A percentile compares a stretch with the other conserved stretches of the same genome.
Evolutionary conservation across 495 filamentous ascomycete genomes (phyloP).

Genomic region (Penicillium lividum): DNA sequence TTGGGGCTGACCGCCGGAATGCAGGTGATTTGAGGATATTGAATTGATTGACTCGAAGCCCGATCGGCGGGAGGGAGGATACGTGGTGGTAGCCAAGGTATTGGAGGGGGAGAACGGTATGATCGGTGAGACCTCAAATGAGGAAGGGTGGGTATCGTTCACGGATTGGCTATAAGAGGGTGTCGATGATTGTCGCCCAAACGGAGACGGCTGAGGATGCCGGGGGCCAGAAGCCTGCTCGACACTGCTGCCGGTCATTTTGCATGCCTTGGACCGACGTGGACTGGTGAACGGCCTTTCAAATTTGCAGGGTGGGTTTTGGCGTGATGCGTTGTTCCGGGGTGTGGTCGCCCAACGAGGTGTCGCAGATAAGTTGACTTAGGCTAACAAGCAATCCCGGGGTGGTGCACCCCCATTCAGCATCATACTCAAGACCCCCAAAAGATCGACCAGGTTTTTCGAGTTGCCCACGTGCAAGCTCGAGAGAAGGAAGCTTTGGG

Average conservation of each 20-base stretch:
- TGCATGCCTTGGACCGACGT: slow-evolving; percentile 44
- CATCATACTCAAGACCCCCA: slow-evolving; percentile 39
- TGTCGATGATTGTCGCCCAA: slow-evolving; percentile 43
- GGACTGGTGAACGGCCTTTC: slow-evolving; percentile 37
- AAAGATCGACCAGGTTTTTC: background rate
- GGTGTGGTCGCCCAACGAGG: slow-evolving; percentile 39
- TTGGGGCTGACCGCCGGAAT: slow-evolving; percentile 16
- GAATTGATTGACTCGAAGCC: slow-evolving; percentile 24
- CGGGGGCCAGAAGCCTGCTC: slow-evolving; percentile 43
- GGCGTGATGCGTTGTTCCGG: slow-evolving; percentile 49
- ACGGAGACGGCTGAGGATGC: slow-evolving; percentile 34
- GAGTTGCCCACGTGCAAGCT: background rate
- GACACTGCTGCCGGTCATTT: slow-evolving; percentile 50
- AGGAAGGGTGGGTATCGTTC: slow-evolving; percentile 22
- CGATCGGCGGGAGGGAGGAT: slow-evolving; percentile 24
- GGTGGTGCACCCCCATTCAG: slow-evolving; percentile 42
- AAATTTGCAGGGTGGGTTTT: slow-evolving; percentile 30
- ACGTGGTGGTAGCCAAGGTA: slow-evolving; percentile 30
- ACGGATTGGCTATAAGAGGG: slow-evolving; percentile 32
- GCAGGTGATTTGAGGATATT: slow-evolving; percentile 26
- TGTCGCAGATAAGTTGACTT: slow-evolving; percentile 38
- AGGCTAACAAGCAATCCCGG: slow-evolving; percentile 46
- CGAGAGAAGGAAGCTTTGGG: background rate
- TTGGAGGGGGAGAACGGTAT: slow-evolving; percentile 27
- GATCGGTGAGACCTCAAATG: slow-evolving; percentile 29